phyloP scores from a whole-genome alignment of 2,329 filamentous ascomycete species.

The Talaromyces sp. region DNA sequence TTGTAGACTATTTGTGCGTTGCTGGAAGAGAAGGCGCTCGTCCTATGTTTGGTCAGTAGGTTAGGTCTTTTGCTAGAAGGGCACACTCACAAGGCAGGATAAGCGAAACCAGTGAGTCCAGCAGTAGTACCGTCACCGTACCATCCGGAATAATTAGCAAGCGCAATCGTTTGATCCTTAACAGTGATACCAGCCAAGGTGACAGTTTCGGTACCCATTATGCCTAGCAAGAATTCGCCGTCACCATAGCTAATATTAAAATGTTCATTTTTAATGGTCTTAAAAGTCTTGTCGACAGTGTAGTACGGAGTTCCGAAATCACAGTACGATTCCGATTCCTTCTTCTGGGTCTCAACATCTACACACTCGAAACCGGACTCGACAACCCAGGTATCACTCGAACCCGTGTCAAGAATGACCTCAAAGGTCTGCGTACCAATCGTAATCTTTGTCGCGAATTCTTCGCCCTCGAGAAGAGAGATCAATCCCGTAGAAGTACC shows the following conservation, averaged over 20 bases:
- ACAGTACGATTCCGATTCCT: constrained; percentile 37
- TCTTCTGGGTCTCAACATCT: constrained; percentile 35
- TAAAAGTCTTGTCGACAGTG: constrained; percentile 19
- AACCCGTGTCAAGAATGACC: constrained; percentile 47
- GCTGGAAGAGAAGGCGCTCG: constrained; percentile 23
- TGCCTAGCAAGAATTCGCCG: constrained; percentile 23
- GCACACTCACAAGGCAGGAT: constrained; percentile 38
- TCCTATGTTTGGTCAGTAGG: constrained; percentile 2
- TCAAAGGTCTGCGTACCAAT: constrained; percentile 35
- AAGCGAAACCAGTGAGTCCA: constrained; percentile 53
- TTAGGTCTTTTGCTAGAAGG: not conserved
- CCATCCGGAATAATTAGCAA: constrained; percentile 45
- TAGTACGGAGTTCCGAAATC: constrained; percentile 25
- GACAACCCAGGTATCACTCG: constrained; percentile 48
- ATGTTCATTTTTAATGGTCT: constrained; percentile 20
- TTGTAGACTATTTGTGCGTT: constrained; percentile 39
- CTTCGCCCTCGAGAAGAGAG: constrained; percentile 19
- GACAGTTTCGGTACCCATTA: constrained; percentile 25
- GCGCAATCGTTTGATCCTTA: constrained; percentile 44
- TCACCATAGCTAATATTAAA: constrained; percentile 27
- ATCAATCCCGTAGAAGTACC: constrained; percentile 15
- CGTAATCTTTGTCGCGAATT: constrained; percentile 20
- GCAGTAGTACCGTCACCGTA: constrained; percentile 45
- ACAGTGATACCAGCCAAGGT: constrained; percentile 44
- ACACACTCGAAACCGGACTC: constrained; percentile 34